A percentile compares a stretch with the other conserved stretches of the same genome.
Evolutionary conservation across 2,329 filamentous ascomycete species (phyloP).

Genomic region (Fusarium buharicum): DNA sequence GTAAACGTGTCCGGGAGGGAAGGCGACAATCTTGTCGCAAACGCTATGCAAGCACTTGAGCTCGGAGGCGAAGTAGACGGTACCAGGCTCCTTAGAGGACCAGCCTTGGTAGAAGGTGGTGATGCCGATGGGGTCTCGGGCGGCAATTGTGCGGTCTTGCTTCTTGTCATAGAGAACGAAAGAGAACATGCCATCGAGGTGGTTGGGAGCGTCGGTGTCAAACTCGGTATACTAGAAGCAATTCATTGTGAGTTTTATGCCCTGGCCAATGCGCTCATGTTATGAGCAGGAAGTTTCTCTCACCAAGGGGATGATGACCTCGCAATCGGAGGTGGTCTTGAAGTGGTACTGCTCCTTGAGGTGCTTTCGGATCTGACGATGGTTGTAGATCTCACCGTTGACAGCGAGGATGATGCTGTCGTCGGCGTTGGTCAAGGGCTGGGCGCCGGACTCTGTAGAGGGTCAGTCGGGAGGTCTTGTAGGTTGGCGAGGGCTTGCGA

Average conservation of each 20-base stretch:
- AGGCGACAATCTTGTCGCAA: slow-evolving; percentile 93
- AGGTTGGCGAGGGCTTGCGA: slow-evolving; percentile 37
- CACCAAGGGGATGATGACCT: slow-evolving; percentile 98
- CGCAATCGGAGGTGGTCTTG: slow-evolving; percentile 98
- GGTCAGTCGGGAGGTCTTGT: slow-evolving; percentile 34
- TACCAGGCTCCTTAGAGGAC: slow-evolving; percentile 81
- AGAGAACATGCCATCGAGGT: slow-evolving; percentile 99
- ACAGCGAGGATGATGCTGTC: slow-evolving; percentile 89
- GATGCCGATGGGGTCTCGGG: slow-evolving; percentile 95
- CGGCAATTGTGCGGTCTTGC: slow-evolving; percentile 90
- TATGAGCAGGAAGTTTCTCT: slow-evolving; percentile 3
- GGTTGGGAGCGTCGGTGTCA: slow-evolving; percentile 89
- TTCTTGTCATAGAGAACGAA: slow-evolving; percentile 98
- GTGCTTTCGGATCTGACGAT: slow-evolving; percentile 89
- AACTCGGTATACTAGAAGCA: slow-evolving; percentile 83
- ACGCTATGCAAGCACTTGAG: slow-evolving; percentile 92
- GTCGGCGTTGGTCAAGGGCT: slow-evolving; percentile 93
- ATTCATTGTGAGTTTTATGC: slow-evolving; percentile 26
- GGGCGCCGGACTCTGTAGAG: slow-evolving; percentile 84
- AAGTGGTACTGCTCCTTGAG: slow-evolving; percentile 89
- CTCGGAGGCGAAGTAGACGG: slow-evolving; percentile 97
- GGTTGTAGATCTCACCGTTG: slow-evolving; percentile 99
- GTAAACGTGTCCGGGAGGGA: slow-evolving; percentile 95
- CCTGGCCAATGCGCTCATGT: background rate
- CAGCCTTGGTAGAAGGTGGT: slow-evolving; percentile 98